Base-by-base conservation (phyloP, 371 early-diverging fungal genomes). In the Phascolomyces articulosus region DNA sequence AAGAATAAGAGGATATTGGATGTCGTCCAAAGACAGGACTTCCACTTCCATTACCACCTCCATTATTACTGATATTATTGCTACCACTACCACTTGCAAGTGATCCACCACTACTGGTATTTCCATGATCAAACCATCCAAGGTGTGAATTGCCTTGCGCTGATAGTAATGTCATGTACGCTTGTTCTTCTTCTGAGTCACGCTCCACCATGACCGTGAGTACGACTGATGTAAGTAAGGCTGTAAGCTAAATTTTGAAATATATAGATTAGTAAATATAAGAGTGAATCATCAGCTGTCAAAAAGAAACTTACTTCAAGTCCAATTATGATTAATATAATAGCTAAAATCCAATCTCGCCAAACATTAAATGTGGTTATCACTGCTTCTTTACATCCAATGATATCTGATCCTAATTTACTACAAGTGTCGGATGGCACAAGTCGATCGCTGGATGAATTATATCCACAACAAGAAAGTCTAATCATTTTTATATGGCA, bases 1-100 rank as follows among this genome's bases (percentile, higher is more conserved):
- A 56, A 8, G 47, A 63, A 15, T 51, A 61, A 13, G 54, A 28
- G 6, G 57, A 40, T 18, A 31, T 21, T 10, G 51, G 44, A 26
- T 53, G 63, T 15, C 63, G 56, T 21, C 47, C 63, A 55, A 63
- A 55, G 31, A 63, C 55, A 31, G 63, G 63, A 29, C 63, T 63
- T 15, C 54, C 28, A 28, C 28, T 27, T 28, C 47, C 29, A 28
- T 27, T 41, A n/a, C 47, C 23, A 16, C 40, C 24, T 47, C 23
- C n/a, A 21, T 13, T 10, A 15, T 28, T 23, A 11, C 29, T 21
- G n/a, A n/a, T n/a, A 26, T 40, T 23, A 21, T 20, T 40, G 27
- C 26, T 26, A 16, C 26, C 24, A 28, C 18, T 24, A 16, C 44
- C 44, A n/a, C 44, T 44, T n/a, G 44, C 8, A 7, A 40, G 20